These are phyloP conservation scores for Teunomyces barrocoloradensis DNA, from an alignment of 805 yeast genomes.

Conservation along the genomic window DNA sequence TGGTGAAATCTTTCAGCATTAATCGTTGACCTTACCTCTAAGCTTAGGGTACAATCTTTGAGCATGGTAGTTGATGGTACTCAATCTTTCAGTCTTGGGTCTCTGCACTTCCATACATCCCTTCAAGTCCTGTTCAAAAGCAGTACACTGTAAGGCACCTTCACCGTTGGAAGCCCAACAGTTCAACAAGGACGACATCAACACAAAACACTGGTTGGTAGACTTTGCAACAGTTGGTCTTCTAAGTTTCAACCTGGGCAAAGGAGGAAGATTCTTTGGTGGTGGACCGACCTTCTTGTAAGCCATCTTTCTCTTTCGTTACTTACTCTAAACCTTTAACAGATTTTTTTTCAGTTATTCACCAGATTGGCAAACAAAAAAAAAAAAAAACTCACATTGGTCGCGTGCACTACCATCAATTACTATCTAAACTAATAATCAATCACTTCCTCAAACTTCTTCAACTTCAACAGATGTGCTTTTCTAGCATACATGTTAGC, in stretches of 20 bases:
- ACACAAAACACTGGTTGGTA: constrained; percentile 71
- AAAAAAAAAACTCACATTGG: constrained; percentile 1
- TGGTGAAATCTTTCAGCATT: constrained; percentile 6
- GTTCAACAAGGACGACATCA: constrained; percentile 81
- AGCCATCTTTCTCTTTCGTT: constrained; percentile 29
- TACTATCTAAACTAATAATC: constrained; percentile 5
- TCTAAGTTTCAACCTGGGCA: constrained; percentile 70
- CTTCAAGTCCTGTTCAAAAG: constrained; percentile 67
- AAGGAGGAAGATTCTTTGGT: constrained; percentile 56
- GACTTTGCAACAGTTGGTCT: constrained; percentile 56
- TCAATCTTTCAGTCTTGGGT: constrained; percentile 38
- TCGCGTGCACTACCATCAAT: constrained; percentile 7
- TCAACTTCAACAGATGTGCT: constrained; percentile 6
- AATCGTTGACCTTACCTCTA: constrained; percentile 43
- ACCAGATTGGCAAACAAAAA: not conserved
- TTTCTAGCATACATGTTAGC: not conserved
- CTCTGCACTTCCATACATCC: constrained; percentile 60
- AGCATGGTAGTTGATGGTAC: constrained; percentile 56
- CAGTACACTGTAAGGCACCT: constrained; percentile 64
- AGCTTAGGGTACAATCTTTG: constrained; percentile 55
- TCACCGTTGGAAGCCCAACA: constrained; percentile 98
- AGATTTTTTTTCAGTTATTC: not conserved
- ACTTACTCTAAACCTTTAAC: not conserved
- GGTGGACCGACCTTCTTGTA: constrained; percentile 43
- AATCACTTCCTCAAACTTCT: constrained; percentile 7